Evolutionary conservation across 352 stramenopile genomes (phyloP).

Genomic region (Phytophthora colocasiae): DNA sequence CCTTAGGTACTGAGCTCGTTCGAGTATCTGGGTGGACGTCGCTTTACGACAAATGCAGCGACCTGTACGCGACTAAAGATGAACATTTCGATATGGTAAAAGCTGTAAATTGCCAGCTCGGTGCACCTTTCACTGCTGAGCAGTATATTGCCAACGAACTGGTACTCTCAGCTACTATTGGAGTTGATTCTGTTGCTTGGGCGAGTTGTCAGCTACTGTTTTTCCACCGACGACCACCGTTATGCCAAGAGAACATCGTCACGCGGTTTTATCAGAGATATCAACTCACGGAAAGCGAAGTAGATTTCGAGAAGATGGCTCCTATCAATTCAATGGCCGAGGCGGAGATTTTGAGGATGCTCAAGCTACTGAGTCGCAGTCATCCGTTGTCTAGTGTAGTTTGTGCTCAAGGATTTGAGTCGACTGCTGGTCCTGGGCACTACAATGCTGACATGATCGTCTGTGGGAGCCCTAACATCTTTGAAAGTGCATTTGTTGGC

Average conservation of each 20-base stretch:
- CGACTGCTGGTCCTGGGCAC: conserved; percentile 28
- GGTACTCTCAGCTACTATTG: conserved; percentile 45
- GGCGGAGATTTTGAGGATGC: conserved; percentile 52
- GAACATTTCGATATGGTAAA: conserved; percentile 41
- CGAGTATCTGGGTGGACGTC: conserved; percentile 47
- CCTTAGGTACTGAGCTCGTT: conserved; percentile 21
- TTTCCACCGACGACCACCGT: conserved; percentile 49
- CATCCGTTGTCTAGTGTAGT: conserved; percentile 44
- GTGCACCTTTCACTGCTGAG: conserved; percentile 9
- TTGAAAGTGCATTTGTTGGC: conserved; percentile 50
- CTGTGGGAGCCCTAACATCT: conserved; percentile 56
- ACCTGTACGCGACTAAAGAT: conserved; percentile 36
- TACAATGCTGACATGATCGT: conserved; percentile 39
- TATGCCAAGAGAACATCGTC: conserved; percentile 71
- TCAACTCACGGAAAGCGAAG: conserved; percentile 32
- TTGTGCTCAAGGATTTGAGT: conserved; percentile 58
- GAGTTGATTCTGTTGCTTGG: conserved; percentile 66
- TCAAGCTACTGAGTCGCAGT: conserved; percentile 55
- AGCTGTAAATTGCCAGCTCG: conserved; percentile 36
- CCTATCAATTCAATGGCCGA: conserved; percentile 58
- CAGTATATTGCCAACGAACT: conserved; percentile 35
- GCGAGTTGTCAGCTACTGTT: conserved; percentile 62
- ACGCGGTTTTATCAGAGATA: conserved; percentile 59
- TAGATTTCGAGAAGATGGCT: conserved; percentile 32
- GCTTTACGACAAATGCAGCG: conserved; percentile 37